phyloP scores from a whole-genome alignment of 169 alveolate genomes.

The Cryptosporidium andersoni region DNA sequence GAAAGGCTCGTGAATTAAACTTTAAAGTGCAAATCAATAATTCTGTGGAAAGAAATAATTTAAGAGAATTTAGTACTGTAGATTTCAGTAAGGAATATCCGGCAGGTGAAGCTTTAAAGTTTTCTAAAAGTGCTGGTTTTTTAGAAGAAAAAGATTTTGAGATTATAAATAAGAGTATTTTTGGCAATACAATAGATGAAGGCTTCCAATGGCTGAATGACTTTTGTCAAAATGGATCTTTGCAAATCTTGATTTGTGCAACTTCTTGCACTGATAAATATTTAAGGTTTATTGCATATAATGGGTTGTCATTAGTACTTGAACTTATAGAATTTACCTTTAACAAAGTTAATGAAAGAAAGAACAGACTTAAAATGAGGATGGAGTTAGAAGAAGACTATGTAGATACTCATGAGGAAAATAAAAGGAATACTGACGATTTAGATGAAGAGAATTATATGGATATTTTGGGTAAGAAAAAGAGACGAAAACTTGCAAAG shows the following conservation, averaged over 20 bases:
- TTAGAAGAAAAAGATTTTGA: background rate
- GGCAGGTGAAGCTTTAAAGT: too few relatives aligned
- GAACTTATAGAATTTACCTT: slow-evolving; percentile 23
- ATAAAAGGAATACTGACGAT: background rate
- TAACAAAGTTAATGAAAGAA: slow-evolving; percentile 12
- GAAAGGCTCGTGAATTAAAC: too few relatives aligned
- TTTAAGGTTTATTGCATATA: slow-evolving; percentile 41
- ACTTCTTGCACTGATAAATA: slow-evolving; percentile 32
- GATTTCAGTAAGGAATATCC: background rate
- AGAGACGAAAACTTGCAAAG: slow-evolving; percentile 11
- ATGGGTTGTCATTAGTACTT: slow-evolving; percentile 14
- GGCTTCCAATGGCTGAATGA: slow-evolving; percentile 36
- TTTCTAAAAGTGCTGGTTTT: too few relatives aligned
- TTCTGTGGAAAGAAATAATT: slow-evolving; percentile 12
- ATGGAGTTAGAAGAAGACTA: background rate
- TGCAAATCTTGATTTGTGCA: slow-evolving; percentile 8
- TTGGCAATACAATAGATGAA: slow-evolving; percentile 4
- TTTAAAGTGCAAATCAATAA: background rate
- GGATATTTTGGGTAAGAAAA: background rate
- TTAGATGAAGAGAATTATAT: background rate
- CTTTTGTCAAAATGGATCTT: slow-evolving; percentile 58
- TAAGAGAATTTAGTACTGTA: background rate
- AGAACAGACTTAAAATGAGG: background rate
- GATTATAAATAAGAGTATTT: background rate
- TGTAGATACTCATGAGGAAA: background rate